Evolutionary conservation across 306 rosid species (phyloP), one percentile per base, ranked within the genome.

Genomic region (Cyamopsis tetragonoloba): DNA sequence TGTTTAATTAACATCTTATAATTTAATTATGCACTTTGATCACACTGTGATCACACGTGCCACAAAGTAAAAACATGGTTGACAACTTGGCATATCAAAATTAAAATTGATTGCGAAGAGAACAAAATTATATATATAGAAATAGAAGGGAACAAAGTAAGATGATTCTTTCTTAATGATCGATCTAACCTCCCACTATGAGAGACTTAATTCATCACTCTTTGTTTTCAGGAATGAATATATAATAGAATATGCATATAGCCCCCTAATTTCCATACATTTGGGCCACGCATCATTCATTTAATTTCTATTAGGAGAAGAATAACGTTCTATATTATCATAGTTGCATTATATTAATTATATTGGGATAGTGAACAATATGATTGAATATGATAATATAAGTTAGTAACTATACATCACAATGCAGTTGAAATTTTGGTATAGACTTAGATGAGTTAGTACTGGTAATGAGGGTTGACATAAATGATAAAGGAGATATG

Each of bases 11-110:
- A 62, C 17, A 5, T 49, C 49, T 44, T 7, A 22, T 56, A 4
- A n/a, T 31, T 11, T 70, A 39, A 51, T 56, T 56, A 62, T 57
- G 13, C 42, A 42, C 37, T 42, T 44, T 1, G 7, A 3, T 65
- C 19, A 24, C 58, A 68, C 75, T 48, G 66, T 31, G 49, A 39
- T 2, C 75, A 70, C 75, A 55, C 67, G 69, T 59, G 81, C 77
- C 73, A 39, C 58, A 3, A 64, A 66, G 34, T 42, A 51, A 70
- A 37, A 46, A 51, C 81, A 63, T 6, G 75, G 71, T 74, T 41
- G 76, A 67, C 58, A n/a, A 58, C 43, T 67, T 62, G 3, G 35
- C n/a, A n/a, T n/a, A n/a, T n/a, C n/a, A n/a, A n/a, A n/a, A 31
- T 19, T 34, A 65, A 54, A 42, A 18, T 19, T 20, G 7, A 42